Evolutionary conservation across 768 basidiomycete species (phyloP).

Genomic region (Suillus weaverae): DNA sequence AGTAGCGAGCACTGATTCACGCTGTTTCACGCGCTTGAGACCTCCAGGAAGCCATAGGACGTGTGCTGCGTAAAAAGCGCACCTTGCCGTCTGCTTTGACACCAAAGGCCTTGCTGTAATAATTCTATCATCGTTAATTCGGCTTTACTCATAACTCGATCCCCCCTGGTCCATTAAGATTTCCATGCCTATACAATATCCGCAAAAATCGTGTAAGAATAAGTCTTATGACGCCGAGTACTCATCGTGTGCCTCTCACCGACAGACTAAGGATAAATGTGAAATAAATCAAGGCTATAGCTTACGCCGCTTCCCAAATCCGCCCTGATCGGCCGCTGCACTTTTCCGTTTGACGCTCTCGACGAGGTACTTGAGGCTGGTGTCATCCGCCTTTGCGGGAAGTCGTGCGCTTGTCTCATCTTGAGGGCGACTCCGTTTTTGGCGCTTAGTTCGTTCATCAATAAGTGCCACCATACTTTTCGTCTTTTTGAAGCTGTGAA

Average conservation of each 20-base stretch:
- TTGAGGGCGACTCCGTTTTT: conserved; percentile 35
- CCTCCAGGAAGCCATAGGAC: not conserved
- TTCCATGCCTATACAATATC: not conserved
- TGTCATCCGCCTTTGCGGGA: conserved; percentile 22
- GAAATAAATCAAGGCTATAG: conserved; percentile 14
- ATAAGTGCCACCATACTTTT: conserved; percentile 86
- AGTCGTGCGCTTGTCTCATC: not conserved
- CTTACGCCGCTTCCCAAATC: conserved; percentile 42
- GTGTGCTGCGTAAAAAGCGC: not conserved
- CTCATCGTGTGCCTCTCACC: not conserved
- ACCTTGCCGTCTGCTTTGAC: not conserved
- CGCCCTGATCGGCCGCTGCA: conserved; percentile 24
- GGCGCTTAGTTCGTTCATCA: conserved; percentile 75
- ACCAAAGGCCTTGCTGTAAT: not conserved
- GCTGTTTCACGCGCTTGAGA: not conserved
- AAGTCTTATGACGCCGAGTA: not conserved
- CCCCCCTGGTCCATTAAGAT: not conserved
- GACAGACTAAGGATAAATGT: not conserved
- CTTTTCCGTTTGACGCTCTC: conserved; percentile 88
- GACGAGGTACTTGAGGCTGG: conserved; percentile 65
- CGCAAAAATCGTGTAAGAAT: not conserved
- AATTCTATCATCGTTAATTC: not conserved
- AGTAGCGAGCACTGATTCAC: not conserved
- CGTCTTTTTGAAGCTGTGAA: conserved; percentile 83
- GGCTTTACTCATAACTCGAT: not conserved